Conservation (phyloP, 2,329 filamentous ascomycete species). For the Proliferodiscus dingleyae region DNA sequence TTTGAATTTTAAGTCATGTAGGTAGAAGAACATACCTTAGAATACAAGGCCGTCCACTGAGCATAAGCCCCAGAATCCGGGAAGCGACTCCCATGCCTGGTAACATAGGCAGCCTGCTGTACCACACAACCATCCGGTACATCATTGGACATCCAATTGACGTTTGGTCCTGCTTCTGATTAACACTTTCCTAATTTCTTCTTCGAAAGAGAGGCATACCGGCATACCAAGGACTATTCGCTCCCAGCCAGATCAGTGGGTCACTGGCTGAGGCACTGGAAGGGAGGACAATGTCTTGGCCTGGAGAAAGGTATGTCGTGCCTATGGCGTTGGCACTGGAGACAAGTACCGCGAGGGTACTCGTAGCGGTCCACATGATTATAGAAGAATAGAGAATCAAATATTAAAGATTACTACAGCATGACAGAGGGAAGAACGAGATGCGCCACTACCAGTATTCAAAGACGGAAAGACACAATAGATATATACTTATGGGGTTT, state of each 20-base stretch:
- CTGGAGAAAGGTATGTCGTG: slow-evolving; percentile 23
- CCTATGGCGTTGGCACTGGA: background rate
- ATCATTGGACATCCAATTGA: slow-evolving; percentile 48
- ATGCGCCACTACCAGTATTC: no score
- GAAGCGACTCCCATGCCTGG: slow-evolving; percentile 58
- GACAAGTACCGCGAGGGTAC: slow-evolving; percentile 2
- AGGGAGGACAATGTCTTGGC: slow-evolving; percentile 32
- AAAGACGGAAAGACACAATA: no score
- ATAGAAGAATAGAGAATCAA: no score
- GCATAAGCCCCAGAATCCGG: slow-evolving; percentile 56
- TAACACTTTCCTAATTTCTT: background rate
- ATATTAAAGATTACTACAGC: no score
- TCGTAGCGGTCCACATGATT: background rate
- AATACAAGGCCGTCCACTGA: slow-evolving; percentile 47
- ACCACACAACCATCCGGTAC: slow-evolving; percentile 53
- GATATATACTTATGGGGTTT: no score
- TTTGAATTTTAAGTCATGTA: no score
- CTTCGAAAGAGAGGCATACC: slow-evolving; percentile 36
- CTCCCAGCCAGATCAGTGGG: slow-evolving; percentile 45
- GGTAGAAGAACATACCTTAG: slow-evolving; percentile 34
- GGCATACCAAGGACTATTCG: slow-evolving; percentile 49
- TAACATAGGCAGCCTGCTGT: slow-evolving; percentile 55
- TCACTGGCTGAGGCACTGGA: slow-evolving; percentile 33
- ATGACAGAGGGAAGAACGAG: no score
- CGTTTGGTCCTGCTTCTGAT: slow-evolving; percentile 44